Base-by-base conservation (phyloP, 768 basidiomycete species). In the Lentinula boryana region DNA sequence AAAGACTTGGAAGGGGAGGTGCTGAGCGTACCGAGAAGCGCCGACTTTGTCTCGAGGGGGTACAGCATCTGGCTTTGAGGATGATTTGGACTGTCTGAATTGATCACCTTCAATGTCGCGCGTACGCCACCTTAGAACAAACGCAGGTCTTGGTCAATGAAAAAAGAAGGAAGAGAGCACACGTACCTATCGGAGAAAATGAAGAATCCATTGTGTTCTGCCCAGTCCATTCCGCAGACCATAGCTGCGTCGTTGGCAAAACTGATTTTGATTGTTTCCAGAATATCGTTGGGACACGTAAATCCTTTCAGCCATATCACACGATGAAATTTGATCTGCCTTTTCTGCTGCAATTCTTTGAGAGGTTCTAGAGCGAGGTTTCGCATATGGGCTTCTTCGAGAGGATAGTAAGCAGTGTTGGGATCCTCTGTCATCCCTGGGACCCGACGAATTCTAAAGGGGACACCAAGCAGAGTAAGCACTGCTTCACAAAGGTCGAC, bases 201-300 rank as follows among this genome's bases (percentile, higher is more conserved):
- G 79, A 98, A 99, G 74, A 93, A 90, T 0, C 95, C 95, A 64
- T 94, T 92, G 68, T 95, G 91, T 73, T 99, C 95, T 10, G 95
- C 96, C 97, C 97, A 99, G 69, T 99, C 97, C 96, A 98, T 98
- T n/a, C 95, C 96, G 69, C 97, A 98, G 1, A 98, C 94, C 93
- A 99, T 93, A 0, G 95, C 93, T 2, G 97, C 97, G 65, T 95
- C 85, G 69, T 98, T 99, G 35, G 83, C 82, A 65, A 89, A 81
- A 70, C 90, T 93, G 63, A 98, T 89, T 64, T 95, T 87, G 70
- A 98, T 86, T 23, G 91, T 96, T 74, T 99, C 97, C 56, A 99
- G 78, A 52, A 99, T 95, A 71, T 99, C 97, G 68, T 94, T 96
- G 2, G 97, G 97, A 70, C 97, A 99, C 0, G 97, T 98, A 72